Base-by-base conservation (phyloP, 2,329 filamentous ascomycete genomes). In the Celoporthe dispersa region DNA sequence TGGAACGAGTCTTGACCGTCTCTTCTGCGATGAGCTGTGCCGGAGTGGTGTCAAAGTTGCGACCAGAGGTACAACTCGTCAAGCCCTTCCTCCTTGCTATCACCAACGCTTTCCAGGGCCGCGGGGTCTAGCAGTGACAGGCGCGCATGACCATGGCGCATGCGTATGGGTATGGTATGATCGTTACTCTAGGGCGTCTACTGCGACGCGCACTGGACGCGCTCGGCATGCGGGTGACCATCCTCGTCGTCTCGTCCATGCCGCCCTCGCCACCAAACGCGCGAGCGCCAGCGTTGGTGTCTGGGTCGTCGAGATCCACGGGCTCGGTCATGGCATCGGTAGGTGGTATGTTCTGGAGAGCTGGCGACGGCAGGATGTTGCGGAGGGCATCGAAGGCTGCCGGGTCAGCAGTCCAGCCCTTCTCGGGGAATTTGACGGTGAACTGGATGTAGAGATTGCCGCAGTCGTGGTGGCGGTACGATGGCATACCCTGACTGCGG, bases 381-480 rank as follows among this genome's bases (percentile, higher is more conserved):
- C 96, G 94, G 53, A 99, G 90, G 16, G 91, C 86, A 69, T 93
- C 89, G 75, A 97, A 92, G 73, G 93, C 91, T 70, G 89, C 86
- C 22, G 90, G 84, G 66, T 91, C 85, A 51, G 88, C 79, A 51
- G 88, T 88, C 87, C 89, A 92, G 78, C 88, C 85, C 84, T 90
- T 91, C 78, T 93, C 91, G 64, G 96, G 96, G 88, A 99, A 98
- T 84, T 97, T 97, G 83, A 99, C 94, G 78, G 93, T 91, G 84
- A 99, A 99, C 80, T 97, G 94, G 78, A 99, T 94, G 85, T 96
- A 99, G 76, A 99, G 86, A 84, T 99, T 98, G 78, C 96, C 96
- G 79, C 88, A 90, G 82, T 98, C 93, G 86, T 99, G 96, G 82
- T 98, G 96, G 76, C 96, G 90, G 82, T 90, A 92, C 4, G 96